Percentiles rank a stretch among this genome's conserved stretches.
Conservation (phyloP, 257 asterid species). For the Nicotiana benthamiana region DNA sequence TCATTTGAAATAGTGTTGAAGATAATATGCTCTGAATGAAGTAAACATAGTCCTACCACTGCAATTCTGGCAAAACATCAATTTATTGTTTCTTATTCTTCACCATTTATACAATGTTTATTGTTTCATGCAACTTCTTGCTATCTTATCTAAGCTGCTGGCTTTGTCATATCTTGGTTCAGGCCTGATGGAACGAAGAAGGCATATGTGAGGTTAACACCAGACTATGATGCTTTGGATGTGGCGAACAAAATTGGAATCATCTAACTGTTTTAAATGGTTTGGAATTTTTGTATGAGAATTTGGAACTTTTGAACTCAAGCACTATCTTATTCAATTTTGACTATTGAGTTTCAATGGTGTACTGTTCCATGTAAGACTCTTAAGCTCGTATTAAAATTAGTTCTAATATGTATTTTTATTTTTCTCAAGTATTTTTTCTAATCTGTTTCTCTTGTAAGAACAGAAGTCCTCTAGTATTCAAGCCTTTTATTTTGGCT, state of each 20-base stretch:
- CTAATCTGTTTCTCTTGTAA: neutral
- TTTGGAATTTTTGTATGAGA: neutral
- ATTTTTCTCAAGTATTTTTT: neutral
- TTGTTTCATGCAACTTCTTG: neutral
- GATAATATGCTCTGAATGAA: neutral
- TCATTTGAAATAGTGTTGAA: neutral
- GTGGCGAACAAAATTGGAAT: slow-evolving; percentile 51
- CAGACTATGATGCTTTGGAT: slow-evolving; percentile 46
- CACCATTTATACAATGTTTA: neutral
- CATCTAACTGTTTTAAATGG: slow-evolving; percentile 11
- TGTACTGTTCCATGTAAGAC: neutral
- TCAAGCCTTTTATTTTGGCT: too few relatives aligned
- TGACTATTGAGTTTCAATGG: neutral
- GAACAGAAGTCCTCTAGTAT: too few relatives aligned
- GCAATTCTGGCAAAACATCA: neutral
- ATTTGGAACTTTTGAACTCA: neutral
- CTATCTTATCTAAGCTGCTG: neutral
- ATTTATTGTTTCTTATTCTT: neutral
- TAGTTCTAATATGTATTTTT: neutral
- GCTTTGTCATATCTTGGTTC: slow-evolving; percentile 3
- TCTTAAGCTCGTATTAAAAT: neutral
- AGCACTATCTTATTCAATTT: neutral
- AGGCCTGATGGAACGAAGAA: slow-evolving; percentile 60
- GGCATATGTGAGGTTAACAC: slow-evolving; percentile 49
- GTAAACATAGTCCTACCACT: neutral